Conservation (phyloP, 2,329 filamentous ascomycete genomes). For the Botrytis sinoallii region DNA sequence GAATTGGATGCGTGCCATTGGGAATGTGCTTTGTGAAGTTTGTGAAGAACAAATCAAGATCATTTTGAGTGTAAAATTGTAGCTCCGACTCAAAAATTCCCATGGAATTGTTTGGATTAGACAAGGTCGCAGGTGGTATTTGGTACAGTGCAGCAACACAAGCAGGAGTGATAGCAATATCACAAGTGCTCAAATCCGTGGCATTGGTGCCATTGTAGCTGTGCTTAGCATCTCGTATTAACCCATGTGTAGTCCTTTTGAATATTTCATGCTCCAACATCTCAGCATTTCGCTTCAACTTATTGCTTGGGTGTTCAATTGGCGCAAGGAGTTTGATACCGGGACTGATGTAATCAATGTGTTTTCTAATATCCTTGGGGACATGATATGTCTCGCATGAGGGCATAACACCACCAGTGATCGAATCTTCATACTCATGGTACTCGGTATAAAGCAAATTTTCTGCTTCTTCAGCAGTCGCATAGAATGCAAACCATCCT, state of each 20-base stretch:
- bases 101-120: constrained; percentile 35
- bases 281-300: constrained; percentile 18
- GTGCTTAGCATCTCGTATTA: background rate
- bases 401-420: constrained; percentile 34
- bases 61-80: constrained; percentile 40
- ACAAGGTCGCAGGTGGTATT: constrained; percentile 30
- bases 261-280: constrained; percentile 1
- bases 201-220: constrained; percentile 39
- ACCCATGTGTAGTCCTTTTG: constrained; percentile 13
- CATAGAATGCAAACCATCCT: constrained; percentile 41
- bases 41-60: constrained; percentile 39
- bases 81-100: constrained; percentile 41
- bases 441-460: constrained; percentile 39
- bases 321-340: constrained; percentile 41
- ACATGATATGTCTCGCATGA: constrained; percentile 44
- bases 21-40: constrained; percentile 35
- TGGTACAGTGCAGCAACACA: constrained; percentile 39
- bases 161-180: constrained; percentile 28
- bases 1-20: constrained; percentile 35
- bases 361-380: constrained; percentile 45
- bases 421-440: constrained; percentile 46
- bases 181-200: constrained; percentile 41
- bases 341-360: constrained; percentile 52
- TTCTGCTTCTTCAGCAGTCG: constrained; percentile 39
- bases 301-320: constrained; percentile 40